A percentile compares a stretch with the other conserved stretches of the same genome.
phyloP scores from a whole-genome alignment of 2,329 filamentous ascomycete species.

The Fusarium fracticaudum region DNA sequence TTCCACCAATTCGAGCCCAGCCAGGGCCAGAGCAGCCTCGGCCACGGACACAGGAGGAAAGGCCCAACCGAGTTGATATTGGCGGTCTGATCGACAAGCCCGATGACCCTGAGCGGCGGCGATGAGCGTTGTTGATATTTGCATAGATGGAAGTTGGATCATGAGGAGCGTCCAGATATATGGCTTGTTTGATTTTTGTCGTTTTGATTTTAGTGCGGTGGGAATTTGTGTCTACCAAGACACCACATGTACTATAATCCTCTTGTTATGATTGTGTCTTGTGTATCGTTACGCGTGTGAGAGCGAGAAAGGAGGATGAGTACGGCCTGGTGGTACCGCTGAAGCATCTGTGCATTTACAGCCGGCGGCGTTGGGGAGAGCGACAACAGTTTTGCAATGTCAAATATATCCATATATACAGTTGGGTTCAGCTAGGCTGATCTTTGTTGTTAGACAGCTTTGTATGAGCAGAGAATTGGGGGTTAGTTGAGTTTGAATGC shows the following conservation, averaged over 20 bases:
- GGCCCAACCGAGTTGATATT: slow-evolving; percentile 66
- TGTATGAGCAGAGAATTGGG: slow-evolving; percentile 7
- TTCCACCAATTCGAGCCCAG: slow-evolving; percentile 59
- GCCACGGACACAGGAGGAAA: slow-evolving; percentile 55
- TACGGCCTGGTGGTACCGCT: slow-evolving; percentile 7
- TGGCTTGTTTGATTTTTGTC: slow-evolving; percentile 30
- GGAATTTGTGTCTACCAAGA: slow-evolving; percentile 1
- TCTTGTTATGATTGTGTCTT: slow-evolving; percentile 6
- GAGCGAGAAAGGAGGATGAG: slow-evolving; percentile 4
- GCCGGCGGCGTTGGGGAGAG: slow-evolving; percentile 28
- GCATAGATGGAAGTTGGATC: slow-evolving; percentile 26
- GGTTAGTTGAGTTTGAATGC: slow-evolving; percentile 1
- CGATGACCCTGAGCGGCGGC: slow-evolving; percentile 48
- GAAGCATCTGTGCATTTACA: slow-evolving; percentile 30
- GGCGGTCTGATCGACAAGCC: slow-evolving; percentile 69
- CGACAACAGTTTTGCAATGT: slow-evolving; percentile 15
- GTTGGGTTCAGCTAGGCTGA: slow-evolving; percentile 1
- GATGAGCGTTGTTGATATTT: slow-evolving; percentile 35
- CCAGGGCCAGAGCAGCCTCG: slow-evolving; percentile 46
- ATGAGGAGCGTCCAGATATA: background rate
- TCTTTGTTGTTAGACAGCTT: slow-evolving; percentile 1
- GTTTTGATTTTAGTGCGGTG: slow-evolving; percentile 13
- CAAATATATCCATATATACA: background rate
- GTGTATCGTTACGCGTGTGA: slow-evolving; percentile 15
- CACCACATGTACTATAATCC: slow-evolving; percentile 20